These are phyloP conservation scores for Xylaria sp. DNA, from an alignment of 2,329 filamentous ascomycete species.

Conservation along the genomic window DNA sequence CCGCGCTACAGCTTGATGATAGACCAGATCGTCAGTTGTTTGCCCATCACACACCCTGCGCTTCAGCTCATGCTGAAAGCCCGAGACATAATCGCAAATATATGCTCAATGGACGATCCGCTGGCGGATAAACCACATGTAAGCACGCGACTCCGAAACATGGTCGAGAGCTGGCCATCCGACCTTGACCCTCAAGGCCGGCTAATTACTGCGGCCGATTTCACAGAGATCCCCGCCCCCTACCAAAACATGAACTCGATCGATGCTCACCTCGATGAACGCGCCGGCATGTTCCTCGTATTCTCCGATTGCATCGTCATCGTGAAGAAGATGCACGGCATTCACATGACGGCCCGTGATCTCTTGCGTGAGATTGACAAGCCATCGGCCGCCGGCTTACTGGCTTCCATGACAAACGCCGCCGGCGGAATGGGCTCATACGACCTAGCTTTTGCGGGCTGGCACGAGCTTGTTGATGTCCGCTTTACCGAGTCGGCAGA, in stretches of 20 bases:
- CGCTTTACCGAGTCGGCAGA: conserved; percentile 68
- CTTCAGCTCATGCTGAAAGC: conserved; percentile 79
- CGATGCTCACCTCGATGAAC: conserved; percentile 40
- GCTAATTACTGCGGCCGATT: conserved; percentile 75
- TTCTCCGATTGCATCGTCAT: conserved; percentile 80
- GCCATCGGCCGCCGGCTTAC: conserved; percentile 58
- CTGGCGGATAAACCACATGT: conserved; percentile 66
- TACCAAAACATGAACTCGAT: conserved; percentile 47
- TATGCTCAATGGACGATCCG: conserved; percentile 83
- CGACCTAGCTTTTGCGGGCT: conserved; percentile 71
- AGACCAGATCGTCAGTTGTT: conserved; percentile 83
- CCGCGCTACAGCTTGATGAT: conserved; percentile 95
- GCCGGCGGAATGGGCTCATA: conserved; percentile 56
- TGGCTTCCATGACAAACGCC: conserved; percentile 59
- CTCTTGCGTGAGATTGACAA: conserved; percentile 82
- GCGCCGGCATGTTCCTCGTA: conserved; percentile 68
- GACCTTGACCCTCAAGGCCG: conserved; percentile 69
- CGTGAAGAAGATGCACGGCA: conserved; percentile 62
- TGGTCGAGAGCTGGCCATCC: conserved; percentile 72
- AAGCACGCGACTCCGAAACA: conserved; percentile 65
- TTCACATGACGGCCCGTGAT: conserved; percentile 65
- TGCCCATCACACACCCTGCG: conserved; percentile 81
- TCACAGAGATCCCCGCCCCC: conserved; percentile 69
- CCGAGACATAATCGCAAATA: conserved; percentile 89
- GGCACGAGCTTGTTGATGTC: conserved; percentile 62